A percentile compares a stretch with the other conserved stretches of the same genome.
Conservation (phyloP, 208 protist genomes). For the Trypanosoma melophagium region DNA sequence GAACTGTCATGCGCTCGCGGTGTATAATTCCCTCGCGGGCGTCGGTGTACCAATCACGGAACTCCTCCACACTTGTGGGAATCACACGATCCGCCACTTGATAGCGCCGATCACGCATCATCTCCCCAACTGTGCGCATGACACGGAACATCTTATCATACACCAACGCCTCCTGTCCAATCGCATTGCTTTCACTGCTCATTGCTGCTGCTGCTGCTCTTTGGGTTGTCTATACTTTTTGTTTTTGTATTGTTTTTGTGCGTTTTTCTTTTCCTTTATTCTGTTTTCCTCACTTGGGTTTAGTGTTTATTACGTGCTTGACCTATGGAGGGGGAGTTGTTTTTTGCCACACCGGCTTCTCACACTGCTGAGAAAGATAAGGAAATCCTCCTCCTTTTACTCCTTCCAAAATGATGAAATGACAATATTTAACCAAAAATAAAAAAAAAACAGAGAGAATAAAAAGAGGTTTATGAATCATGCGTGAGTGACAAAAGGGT, state of each 20-base stretch:
- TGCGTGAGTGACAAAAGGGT: too few species aligned
- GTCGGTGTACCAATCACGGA: constrained; percentile 62
- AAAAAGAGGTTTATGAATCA: neutral
- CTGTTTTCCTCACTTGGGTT: too few species aligned
- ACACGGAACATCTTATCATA: constrained; percentile 80
- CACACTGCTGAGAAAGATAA: neutral
- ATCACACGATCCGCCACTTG: constrained; percentile 52
- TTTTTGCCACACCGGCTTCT: neutral
- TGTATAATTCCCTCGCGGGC: constrained; percentile 37
- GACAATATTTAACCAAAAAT: neutral
- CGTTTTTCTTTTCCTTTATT: neutral
- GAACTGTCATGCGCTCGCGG: constrained; percentile 85
- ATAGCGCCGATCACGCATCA: constrained; percentile 86
- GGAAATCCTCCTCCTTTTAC: constrained; percentile 1
- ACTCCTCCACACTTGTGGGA: constrained; percentile 56
- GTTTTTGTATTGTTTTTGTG: constrained; percentile 5
- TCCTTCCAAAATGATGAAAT: neutral
- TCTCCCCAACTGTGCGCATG: constrained; percentile 76
- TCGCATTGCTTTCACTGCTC: constrained; percentile 36
- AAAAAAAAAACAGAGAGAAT: constrained; percentile 22
- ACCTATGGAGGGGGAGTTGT: too few species aligned
- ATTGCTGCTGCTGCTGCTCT: neutral
- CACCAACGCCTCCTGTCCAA: constrained; percentile 71
- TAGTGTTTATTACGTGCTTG: too few species aligned
- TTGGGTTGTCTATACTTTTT: too few species aligned